Evolutionary conservation across 371 early-diverging fungal genomes (phyloP), one percentile per base, ranked within the genome.

Genomic region (Mortierella sp.): DNA sequence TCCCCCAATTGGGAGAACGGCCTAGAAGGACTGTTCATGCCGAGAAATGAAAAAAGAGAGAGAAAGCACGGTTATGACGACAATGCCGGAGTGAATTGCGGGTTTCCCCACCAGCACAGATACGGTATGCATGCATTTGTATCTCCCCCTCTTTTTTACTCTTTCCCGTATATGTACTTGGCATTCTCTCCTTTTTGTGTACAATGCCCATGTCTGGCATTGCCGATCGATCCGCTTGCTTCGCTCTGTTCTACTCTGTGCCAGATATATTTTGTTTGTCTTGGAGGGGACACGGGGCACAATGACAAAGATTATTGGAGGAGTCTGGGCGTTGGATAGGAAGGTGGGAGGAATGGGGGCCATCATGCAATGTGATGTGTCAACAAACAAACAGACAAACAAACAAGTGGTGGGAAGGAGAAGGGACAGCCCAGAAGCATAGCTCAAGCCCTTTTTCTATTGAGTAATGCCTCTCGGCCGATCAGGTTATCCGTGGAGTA

Each of bases 61-160:
- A 26, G 60, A 26, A 38, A 38, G 65, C 65, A 65, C 65, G 24
- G 65, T 34, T 38, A 65, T 65, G 65, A 65, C 65, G 65, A 65
- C 65, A 65, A 65, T 10, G 10, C 13, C 38, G 65, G 38, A 65
- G 16, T 38, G 24, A 60, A 60, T 31, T 26, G 65, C 38, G 9
- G 65, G 65, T 63, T 63, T 63, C 63, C n/a, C n/a, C n/a, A n/a
- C n/a, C n/a, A 38, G 42, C 42, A 38, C 13, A 13, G 31, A 31
- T 31, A 28, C 38, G 38, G 34, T 21, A 65, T 19, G 63, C 16
- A 28, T 34, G 63, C 63, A 65, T 65, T 16, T 31, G 19, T 16
- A 19, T 63, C 11, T 13, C 28, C 13, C n/a, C 60, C 31, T 31
- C 4, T 24, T 38, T 19, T 21, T 13, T 24, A 9, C 42, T 38